Percentiles rank a stretch among this genome's conserved stretches.
Evolutionary conservation across 2,329 filamentous ascomycete genomes (phyloP).

Genomic region (Penicillium palitans): DNA sequence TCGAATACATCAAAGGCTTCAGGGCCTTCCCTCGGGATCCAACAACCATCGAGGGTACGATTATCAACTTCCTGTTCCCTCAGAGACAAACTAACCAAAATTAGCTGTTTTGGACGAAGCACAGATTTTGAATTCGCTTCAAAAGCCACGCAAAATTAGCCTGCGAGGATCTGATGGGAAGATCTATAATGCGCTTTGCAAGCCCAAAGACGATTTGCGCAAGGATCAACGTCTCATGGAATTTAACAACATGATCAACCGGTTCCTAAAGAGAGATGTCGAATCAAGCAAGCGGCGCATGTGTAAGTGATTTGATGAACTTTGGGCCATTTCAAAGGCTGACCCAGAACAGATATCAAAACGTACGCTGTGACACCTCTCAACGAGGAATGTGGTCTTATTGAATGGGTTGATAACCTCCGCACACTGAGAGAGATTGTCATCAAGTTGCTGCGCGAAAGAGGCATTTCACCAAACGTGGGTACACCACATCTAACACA

Average conservation of each 20-base stretch:
- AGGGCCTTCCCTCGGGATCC: slow-evolving; percentile 84
- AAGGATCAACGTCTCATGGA: slow-evolving; percentile 99
- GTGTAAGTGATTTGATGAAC: slow-evolving; percentile 46
- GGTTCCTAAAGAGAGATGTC: slow-evolving; percentile 85
- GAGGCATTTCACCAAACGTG: slow-evolving; percentile 61
- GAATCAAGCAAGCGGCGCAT: slow-evolving; percentile 87
- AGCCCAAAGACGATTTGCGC: slow-evolving; percentile 95
- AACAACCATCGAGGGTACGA: slow-evolving; percentile 68
- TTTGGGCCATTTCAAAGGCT: slow-evolving; percentile 7
- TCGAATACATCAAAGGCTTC: slow-evolving; percentile 67
- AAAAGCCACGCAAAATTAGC: slow-evolving; percentile 86
- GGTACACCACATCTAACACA: slow-evolving; percentile 14
- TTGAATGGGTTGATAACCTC: slow-evolving; percentile 97
- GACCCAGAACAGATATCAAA: slow-evolving; percentile 64
- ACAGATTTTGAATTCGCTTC: slow-evolving; percentile 83
- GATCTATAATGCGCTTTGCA: slow-evolving; percentile 86
- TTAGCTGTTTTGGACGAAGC: slow-evolving; percentile 78
- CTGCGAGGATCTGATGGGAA: slow-evolving; percentile 87
- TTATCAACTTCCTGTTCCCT: not conserved
- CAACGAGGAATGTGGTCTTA: slow-evolving; percentile 95
- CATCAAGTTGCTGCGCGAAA: slow-evolving; percentile 72
- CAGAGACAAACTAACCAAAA: slow-evolving; percentile 18
- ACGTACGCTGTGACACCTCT: slow-evolving; percentile 96
- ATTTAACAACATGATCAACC: slow-evolving; percentile 97
- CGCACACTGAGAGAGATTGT: slow-evolving; percentile 92